Conservation (phyloP, 768 basidiomycete genomes). For the Tephrocybe sp. region DNA sequence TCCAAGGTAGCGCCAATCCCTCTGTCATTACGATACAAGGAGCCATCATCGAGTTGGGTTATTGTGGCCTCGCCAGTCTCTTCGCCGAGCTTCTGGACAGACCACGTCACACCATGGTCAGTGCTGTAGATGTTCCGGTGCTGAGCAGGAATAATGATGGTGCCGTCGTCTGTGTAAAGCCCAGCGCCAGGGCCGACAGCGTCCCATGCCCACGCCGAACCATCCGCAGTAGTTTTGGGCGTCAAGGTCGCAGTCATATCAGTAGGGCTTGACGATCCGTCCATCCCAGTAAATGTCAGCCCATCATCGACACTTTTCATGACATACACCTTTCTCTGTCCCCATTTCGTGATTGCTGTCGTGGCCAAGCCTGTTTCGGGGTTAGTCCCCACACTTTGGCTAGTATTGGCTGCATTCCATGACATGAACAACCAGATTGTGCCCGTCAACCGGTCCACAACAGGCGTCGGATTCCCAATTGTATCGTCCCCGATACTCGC, state of each 20-base stretch:
- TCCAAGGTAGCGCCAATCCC: background rate
- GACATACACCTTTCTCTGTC: background rate
- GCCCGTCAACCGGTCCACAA: background rate
- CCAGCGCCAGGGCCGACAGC: background rate
- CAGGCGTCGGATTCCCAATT: background rate
- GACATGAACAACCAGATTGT: conserved; percentile 4
- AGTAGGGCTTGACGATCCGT: background rate
- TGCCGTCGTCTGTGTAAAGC: conserved; percentile 1
- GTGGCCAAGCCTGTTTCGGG: background rate
- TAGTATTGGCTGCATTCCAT: conserved; percentile 1
- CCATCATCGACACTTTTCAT: conserved; percentile 3
- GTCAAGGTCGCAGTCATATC: background rate
- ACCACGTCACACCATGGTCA: background rate
- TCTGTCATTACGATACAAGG: background rate
- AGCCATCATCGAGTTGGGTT: background rate
- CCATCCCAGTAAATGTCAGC: conserved; percentile 1
- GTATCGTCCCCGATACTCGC: background rate
- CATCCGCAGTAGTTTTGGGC: background rate
- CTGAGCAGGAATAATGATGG: background rate
- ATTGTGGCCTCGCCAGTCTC: background rate
- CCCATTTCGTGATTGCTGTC: background rate
- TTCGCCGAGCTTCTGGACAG: background rate
- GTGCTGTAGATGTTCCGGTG: conserved; percentile 4
- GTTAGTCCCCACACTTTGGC: background rate
- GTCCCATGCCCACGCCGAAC: background rate